Base-by-base conservation (phyloP, 441 rosid species). In the Melastoma candidum region DNA sequence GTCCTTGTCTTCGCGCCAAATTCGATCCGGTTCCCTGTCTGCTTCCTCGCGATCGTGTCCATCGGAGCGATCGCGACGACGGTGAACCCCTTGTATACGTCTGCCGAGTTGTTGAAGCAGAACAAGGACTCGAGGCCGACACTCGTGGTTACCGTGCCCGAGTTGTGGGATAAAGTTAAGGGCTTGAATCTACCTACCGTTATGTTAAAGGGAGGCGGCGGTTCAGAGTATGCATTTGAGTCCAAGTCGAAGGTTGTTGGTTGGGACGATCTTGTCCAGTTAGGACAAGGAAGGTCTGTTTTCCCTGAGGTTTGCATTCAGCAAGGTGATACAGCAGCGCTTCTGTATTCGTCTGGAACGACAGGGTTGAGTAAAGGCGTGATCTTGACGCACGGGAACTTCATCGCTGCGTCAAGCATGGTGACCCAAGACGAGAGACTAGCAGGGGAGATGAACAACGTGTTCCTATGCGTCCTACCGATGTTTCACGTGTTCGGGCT, bases 401-500 rank as follows among this genome's bases (percentile, higher is more conserved):
- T 80, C 63, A 85, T 90, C 3, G 90, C 96, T 3, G 73, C 95
- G 1, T 63, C 86, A 2, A 8, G 59, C 52, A 84, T 78, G 96
- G n/a, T 74, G 22, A 56, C 70, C 0, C 66, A 60, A 82, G 90
- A 90, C 63, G 86, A 81, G 61, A 83, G 83, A 26, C 45, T 76
- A 1, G 68, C 74, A 27, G 83, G 85, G 47, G 88, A 83, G 56
- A 12, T 48, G 58, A 66, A 85, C 51, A 39, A 51, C 11, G 79
- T 78, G 12, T 76, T 59, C 68, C 67, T 90, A 47, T 87, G 90
- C 46, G 71, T 76, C 46, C 71, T 90, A 65, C 98, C 96, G 0
- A 80, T 90, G 96, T 90, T 84, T 56, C 98, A 87, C 69, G 84
- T 85, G 17, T 90, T 81, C 66, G 97, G 93, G 2, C 68, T 90